These are phyloP conservation scores for Henningerozyma blattae DNA, from an alignment of 805 yeast genomes.

Conservation along the genomic window DNA sequence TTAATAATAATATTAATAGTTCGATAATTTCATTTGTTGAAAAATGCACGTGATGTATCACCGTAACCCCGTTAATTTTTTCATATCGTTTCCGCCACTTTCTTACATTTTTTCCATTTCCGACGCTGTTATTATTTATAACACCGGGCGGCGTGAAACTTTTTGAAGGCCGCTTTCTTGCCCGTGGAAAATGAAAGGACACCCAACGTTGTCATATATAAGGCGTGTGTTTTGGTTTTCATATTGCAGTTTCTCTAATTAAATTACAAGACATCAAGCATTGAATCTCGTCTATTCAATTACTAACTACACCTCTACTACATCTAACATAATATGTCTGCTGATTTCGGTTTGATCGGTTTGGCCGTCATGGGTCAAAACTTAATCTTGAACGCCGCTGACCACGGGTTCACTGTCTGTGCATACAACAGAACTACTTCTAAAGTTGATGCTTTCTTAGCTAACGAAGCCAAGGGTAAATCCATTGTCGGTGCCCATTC, in stretches of 20 bases:
- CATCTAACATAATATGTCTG: constrained; percentile 6
- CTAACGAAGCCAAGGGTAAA: constrained; percentile 93
- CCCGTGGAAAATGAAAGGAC: neutral
- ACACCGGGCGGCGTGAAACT: neutral
- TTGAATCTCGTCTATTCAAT: neutral
- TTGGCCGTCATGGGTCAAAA: constrained; percentile 99
- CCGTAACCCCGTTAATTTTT: too few relatives aligned
- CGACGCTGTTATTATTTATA: neutral
- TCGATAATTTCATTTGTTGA: too few relatives aligned
- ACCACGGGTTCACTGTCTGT: constrained; percentile 95
- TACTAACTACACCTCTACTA: neutral
- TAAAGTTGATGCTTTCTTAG: constrained; percentile 90
- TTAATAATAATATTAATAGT: too few relatives aligned
- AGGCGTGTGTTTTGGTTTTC: too few relatives aligned
- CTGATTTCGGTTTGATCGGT: constrained; percentile 98
- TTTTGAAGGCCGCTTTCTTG: neutral
- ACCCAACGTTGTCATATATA: too few relatives aligned
- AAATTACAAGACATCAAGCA: neutral
- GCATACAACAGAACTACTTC: constrained; percentile 97
- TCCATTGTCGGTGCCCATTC: constrained; percentile 93
- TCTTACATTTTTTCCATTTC: too few relatives aligned
- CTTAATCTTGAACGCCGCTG: constrained; percentile 94
- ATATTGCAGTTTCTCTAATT: too few relatives aligned
- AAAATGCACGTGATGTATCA: too few relatives aligned
- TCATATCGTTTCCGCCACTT: neutral